These are phyloP conservation scores for Calonectria naviculata DNA, from an alignment of 2,329 filamentous ascomycete genomes.

Conservation along the genomic window DNA sequence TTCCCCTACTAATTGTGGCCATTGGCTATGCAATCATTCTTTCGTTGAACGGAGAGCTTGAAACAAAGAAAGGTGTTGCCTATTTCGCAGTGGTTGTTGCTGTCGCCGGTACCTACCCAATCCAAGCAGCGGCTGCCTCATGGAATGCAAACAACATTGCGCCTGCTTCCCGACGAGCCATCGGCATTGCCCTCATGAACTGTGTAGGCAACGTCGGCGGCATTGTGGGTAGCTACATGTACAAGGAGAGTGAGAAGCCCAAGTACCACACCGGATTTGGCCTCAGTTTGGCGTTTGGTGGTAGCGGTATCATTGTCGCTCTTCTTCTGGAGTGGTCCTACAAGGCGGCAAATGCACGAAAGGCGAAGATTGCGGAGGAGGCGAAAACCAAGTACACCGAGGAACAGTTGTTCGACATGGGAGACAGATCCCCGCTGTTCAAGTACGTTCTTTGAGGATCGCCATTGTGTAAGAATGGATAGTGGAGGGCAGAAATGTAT, in stretches of 20 bases:
- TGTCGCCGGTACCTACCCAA: slow-evolving; percentile 35
- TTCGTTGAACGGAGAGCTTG: slow-evolving; percentile 30
- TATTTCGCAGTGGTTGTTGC: slow-evolving; percentile 35
- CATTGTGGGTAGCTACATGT: slow-evolving; percentile 19
- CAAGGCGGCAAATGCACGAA: slow-evolving; percentile 41
- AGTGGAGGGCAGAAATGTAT: background rate
- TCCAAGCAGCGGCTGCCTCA: slow-evolving; percentile 34
- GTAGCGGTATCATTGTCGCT: slow-evolving; percentile 41
- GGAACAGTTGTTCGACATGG: slow-evolving; percentile 45
- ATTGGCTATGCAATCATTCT: slow-evolving; percentile 35
- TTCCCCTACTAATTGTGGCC: slow-evolving; percentile 30
- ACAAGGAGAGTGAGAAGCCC: slow-evolving; percentile 14
- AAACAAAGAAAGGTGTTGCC: slow-evolving; percentile 30
- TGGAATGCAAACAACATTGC: slow-evolving; percentile 41
- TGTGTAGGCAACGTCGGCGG: slow-evolving; percentile 16
- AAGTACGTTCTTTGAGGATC: slow-evolving; percentile 39
- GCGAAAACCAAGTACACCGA: slow-evolving; percentile 42
- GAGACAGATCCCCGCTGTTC: slow-evolving; percentile 47
- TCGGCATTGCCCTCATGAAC: slow-evolving; percentile 42
- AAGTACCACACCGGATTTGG: slow-evolving; percentile 60
- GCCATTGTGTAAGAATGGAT: background rate
- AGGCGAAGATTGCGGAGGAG: slow-evolving; percentile 42
- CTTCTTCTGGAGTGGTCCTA: slow-evolving; percentile 46
- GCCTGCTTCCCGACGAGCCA: slow-evolving; percentile 44
- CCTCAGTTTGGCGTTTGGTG: slow-evolving; percentile 46